A percentile compares a stretch with the other conserved stretches of the same genome.
Evolutionary conservation across 1,139 yeast genomes (phyloP).

Genomic region (Magnusiomyces tetraspermus): DNA sequence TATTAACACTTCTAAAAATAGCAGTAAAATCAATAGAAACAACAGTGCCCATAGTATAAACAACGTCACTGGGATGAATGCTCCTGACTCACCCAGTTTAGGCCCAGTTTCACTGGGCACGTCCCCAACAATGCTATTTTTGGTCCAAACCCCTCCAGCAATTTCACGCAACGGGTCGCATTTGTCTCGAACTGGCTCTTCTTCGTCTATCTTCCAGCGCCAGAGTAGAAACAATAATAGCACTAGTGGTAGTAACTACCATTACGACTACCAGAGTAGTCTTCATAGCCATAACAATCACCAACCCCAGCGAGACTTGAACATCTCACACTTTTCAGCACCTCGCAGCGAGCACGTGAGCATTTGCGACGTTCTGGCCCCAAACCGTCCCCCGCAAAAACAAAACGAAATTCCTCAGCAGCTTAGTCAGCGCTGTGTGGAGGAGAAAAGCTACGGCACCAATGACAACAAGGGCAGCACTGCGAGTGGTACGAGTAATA

Average conservation of each 20-base stretch:
- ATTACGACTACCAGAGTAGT: not conserved
- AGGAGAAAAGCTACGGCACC: too few relatives aligned
- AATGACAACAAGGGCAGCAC: not conserved
- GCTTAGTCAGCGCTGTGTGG: constrained; percentile 1
- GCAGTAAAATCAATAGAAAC: too few relatives aligned
- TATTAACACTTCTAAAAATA: too few relatives aligned
- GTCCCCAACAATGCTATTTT: constrained; percentile 12
- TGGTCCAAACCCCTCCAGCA: constrained; percentile 14
- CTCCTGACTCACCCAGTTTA: constrained; percentile 14
- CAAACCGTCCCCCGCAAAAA: not conserved
- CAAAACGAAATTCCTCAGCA: not conserved
- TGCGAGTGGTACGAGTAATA: not conserved
- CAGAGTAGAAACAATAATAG: not conserved
- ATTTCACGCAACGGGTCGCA: not conserved
- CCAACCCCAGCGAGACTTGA: not conserved
- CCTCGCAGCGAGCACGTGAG: not conserved
- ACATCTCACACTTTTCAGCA: too few relatives aligned
- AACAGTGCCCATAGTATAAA: not conserved
- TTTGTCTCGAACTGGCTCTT: not conserved
- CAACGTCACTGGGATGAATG: not conserved
- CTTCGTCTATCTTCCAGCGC: constrained; percentile 2
- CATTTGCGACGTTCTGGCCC: not conserved
- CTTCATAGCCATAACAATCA: not conserved
- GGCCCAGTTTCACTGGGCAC: constrained; percentile 13
- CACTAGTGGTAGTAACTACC: not conserved